Evolutionary conservation across 2,329 filamentous ascomycete genomes (phyloP).

Genomic region (Monosporascus sp.): DNA sequence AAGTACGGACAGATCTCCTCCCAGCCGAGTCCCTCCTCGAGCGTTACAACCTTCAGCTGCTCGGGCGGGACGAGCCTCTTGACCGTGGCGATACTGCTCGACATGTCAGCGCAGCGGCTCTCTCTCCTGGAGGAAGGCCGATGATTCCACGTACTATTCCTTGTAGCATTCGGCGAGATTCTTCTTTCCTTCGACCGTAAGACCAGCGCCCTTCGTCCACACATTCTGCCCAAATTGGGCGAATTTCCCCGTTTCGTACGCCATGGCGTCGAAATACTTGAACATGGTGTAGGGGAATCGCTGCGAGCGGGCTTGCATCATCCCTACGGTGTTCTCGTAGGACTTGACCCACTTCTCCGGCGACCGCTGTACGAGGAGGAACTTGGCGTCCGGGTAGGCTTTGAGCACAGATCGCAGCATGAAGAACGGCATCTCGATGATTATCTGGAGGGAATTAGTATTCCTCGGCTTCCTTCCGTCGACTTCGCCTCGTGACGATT

Average conservation of each 20-base stretch:
- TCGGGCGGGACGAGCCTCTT: conserved; percentile 21
- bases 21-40: conserved; percentile 25
- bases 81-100: conserved; percentile 22
- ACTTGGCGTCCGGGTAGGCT: conserved; percentile 31
- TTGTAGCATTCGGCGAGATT: conserved; percentile 18
- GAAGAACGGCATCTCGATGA: conserved; percentile 27
- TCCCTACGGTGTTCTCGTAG: conserved; percentile 22
- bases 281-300: conserved; percentile 23
- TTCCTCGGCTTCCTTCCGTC: background rate
- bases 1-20: conserved; percentile 21
- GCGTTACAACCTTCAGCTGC: conserved; percentile 20
- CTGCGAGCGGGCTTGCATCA: background rate
- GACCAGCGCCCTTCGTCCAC: conserved; percentile 14
- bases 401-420: conserved; percentile 25
- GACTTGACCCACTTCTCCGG: conserved; percentile 30
- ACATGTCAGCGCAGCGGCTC: background rate
- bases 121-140: background rate
- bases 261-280: conserved; percentile 18
- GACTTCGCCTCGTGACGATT: background rate
- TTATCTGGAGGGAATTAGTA: conserved; percentile 11
- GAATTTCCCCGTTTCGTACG: conserved; percentile 6
- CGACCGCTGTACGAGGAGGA: conserved; percentile 31
- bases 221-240: background rate
- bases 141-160: conserved; percentile 15
- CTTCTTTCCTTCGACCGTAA: conserved; percentile 11